Evolutionary conservation across 768 basidiomycete genomes (phyloP), one percentile per base, ranked within the genome.

Genomic region (Cystobasidium tubakii): DNA sequence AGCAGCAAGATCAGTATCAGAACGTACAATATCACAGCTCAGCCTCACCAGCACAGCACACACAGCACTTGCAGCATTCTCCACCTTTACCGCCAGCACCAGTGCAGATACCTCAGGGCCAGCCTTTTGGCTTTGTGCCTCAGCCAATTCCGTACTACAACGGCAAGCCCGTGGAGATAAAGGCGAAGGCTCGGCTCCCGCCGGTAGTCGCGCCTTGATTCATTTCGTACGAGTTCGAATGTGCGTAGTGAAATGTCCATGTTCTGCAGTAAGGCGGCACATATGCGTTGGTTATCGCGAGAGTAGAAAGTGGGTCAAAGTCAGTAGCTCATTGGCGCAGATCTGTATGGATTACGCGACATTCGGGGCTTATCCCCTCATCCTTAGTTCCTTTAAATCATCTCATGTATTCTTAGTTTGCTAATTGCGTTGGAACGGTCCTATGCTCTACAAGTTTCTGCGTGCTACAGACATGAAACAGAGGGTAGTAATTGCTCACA

Each of bases 111-210:
- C 13, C 57, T 29, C 25, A 60, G 4, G 33, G 4, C 3, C 33
- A 29, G 57, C 57, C 57, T 60, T 34, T 34, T 6, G 57, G 57
- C 27, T 60, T 60, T 34, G 57, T 60, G 13, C 57, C 57, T 2
- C 57, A 60, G 21, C 57, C 57, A 60, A 60, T 60, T 60, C 57
- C 57, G 27, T 60, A 60, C 27, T 60, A 60, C 27, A 60, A 60
- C 29, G 57, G 57, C 12, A 60, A 60, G 57, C 29, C 57, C 27
- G 57, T 60, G 15, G 29, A 60, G 29, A 34, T 60, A 3, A 34
- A 60, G 29, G 13, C 57, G 4, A 60, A 34, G 23, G 17, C 33
- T 34, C 25, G 57, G 4, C 57, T 60, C 6, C 57, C 29, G 1
- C 29, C 27, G 10, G 53, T n/a, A 55, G 53, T 10, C 21, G n/a